A percentile compares a stretch with the other conserved stretches of the same genome.
phyloP scores from a whole-genome alignment of 2,329 filamentous ascomycete species.

The Xylariaceae sp. region DNA sequence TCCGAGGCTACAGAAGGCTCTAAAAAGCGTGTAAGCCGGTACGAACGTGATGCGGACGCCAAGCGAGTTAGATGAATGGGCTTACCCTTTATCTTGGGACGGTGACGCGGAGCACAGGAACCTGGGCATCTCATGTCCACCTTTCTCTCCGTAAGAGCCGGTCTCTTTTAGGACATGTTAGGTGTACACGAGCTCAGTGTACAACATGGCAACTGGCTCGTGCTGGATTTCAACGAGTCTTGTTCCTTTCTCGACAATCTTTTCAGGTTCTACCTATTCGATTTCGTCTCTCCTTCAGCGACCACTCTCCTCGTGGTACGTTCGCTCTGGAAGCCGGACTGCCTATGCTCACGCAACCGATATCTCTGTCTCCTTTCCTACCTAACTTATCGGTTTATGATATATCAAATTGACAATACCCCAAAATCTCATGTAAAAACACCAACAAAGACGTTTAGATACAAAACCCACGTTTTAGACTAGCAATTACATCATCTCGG shows the following conservation, averaged over 20 bases:
- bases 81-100: background rate
- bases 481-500: conserved; percentile 15
- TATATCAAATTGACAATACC: conserved; percentile 3
- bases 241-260: conserved; percentile 19
- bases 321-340: background rate
- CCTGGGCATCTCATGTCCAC: background rate
- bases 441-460: conserved; percentile 17
- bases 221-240: conserved; percentile 11
- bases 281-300: background rate
- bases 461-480: conserved; percentile 20
- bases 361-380: background rate
- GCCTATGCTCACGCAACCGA: background rate
- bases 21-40: conserved; percentile 24
- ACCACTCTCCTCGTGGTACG: background rate
- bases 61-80: conserved; percentile 25
- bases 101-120: conserved; percentile 2
- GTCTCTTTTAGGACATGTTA: conserved; percentile 1
- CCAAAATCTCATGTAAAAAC: conserved; percentile 8
- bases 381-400: background rate
- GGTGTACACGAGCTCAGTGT: background rate
- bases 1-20: conserved; percentile 9
- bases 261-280: background rate
- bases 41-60: conserved; percentile 16
- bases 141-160: background rate
- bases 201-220: conserved; percentile 4